Percentiles rank a stretch among this genome's conserved stretches.
These are phyloP conservation scores for Amphicarpaea edgeworthii DNA, from an alignment of 306 rosid species.

Conservation along the genomic window DNA sequence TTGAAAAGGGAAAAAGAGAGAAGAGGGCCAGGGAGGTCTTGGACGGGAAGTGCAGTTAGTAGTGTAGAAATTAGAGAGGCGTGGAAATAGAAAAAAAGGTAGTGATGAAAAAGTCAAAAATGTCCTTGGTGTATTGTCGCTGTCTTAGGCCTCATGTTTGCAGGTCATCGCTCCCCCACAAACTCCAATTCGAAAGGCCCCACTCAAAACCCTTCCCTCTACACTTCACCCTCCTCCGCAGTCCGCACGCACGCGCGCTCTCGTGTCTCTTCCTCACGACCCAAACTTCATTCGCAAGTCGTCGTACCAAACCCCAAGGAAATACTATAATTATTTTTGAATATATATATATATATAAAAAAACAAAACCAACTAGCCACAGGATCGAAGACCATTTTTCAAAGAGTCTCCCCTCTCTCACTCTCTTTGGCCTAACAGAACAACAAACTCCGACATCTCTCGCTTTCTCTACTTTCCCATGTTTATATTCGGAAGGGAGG, in stretches of 20 bases:
- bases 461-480: conserved; percentile 26
- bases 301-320: too few species aligned
- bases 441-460: conserved; percentile 33
- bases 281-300: too few species aligned
- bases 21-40: not conserved
- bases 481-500: not conserved
- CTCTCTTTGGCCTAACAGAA: conserved; percentile 31
- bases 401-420: not conserved
- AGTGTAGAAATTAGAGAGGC: conserved; percentile 20
- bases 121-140: conserved; percentile 58
- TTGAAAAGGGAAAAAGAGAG: not conserved
- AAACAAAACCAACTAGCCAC: not conserved
- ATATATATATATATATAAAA: too few species aligned
- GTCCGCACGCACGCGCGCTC: too few species aligned
- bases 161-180: conserved; percentile 57
- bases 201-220: too few species aligned
- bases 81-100: not conserved
- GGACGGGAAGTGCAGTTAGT: not conserved
- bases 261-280: too few species aligned
- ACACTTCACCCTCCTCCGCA: too few species aligned
- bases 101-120: conserved; percentile 39
- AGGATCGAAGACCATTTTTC: conserved; percentile 34
- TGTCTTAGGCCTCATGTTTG: conserved; percentile 53
- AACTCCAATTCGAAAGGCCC: conserved; percentile 37
- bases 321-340: too few species aligned